Evolutionary conservation across 108 stramenopile species (phyloP).

Genomic region (Pinguiococcus pyrenoidosus): DNA sequence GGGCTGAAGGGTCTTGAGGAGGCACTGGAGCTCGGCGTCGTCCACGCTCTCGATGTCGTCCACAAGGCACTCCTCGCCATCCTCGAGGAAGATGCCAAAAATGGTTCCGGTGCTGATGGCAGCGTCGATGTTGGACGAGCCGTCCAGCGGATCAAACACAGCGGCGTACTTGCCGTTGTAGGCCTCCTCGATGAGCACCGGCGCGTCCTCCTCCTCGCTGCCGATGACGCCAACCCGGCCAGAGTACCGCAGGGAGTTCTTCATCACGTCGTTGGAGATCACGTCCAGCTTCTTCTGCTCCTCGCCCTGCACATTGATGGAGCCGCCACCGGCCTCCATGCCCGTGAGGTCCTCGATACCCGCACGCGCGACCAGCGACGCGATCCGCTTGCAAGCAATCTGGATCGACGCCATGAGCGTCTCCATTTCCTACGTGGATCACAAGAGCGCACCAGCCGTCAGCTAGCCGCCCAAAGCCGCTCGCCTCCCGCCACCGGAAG

Average conservation of each 20-base stretch:
- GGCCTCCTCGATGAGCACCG: constrained; percentile 41
- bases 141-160: constrained; percentile 85
- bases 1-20: constrained; percentile 58
- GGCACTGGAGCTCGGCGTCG: constrained; percentile 45
- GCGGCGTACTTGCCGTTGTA: constrained; percentile 49
- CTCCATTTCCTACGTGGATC: constrained; percentile 38
- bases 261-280: constrained; percentile 40
- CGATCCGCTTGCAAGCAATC: constrained; percentile 58
- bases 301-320: constrained; percentile 65
- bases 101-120: constrained; percentile 85
- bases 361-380: constrained; percentile 30
- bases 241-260: constrained; percentile 34
- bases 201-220: constrained; percentile 53
- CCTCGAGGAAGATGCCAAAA: constrained; percentile 78
- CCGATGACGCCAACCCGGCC: constrained; percentile 41
- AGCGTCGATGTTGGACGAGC: constrained; percentile 78
- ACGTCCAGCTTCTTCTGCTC: constrained; percentile 58
- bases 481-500: neutral
- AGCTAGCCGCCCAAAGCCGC: neutral
- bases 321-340: constrained; percentile 42
- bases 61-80: constrained; percentile 53
- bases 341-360: constrained; percentile 48
- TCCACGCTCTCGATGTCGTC: constrained; percentile 58
- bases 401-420: constrained; percentile 61
- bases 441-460: no score